Conservation (phyloP, 2,329 filamentous ascomycete species). For the Leptographium galeiforme region DNA sequence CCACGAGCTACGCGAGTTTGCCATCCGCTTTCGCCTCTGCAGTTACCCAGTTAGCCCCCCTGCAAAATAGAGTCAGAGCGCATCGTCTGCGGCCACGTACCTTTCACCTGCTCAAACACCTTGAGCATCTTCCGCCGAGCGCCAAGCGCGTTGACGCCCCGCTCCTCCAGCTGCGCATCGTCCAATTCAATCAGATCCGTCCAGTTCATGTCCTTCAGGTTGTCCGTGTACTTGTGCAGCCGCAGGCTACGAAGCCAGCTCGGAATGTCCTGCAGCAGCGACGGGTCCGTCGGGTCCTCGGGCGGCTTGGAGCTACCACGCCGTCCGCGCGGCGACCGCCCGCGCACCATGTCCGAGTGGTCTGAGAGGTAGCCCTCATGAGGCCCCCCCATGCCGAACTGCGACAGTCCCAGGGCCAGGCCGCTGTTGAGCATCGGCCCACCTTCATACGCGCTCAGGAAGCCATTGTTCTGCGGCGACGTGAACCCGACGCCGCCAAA, state of each 20-base stretch:
- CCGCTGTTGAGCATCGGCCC: constrained; percentile 55
- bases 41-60: not conserved
- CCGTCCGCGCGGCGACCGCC: constrained; percentile 81
- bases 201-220: constrained; percentile 96
- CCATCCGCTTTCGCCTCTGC: constrained; percentile 61
- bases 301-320: constrained; percentile 94
- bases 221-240: constrained; percentile 97
- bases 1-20: constrained; percentile 35
- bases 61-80: not conserved
- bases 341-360: constrained; percentile 80
- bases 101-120: constrained; percentile 94
- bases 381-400: constrained; percentile 54
- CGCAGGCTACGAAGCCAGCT: constrained; percentile 89
- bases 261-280: constrained; percentile 84
- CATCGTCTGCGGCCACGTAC: constrained; percentile 21
- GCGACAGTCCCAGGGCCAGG: constrained; percentile 40
- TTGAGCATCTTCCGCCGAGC: constrained; percentile 97
- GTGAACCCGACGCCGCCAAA: constrained; percentile 59
- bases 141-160: constrained; percentile 88
- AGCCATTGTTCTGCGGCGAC: constrained; percentile 89
- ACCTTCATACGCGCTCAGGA: constrained; percentile 76
- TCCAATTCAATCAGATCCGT: constrained; percentile 82
- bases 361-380: constrained; percentile 87
- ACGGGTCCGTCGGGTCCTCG: constrained; percentile 89
- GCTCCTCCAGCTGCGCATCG: constrained; percentile 82